Percentiles rank a stretch among this genome's conserved stretches.
Conservation (phyloP, 2,329 filamentous ascomycete genomes). For the Ceratocystis cubensis region DNA sequence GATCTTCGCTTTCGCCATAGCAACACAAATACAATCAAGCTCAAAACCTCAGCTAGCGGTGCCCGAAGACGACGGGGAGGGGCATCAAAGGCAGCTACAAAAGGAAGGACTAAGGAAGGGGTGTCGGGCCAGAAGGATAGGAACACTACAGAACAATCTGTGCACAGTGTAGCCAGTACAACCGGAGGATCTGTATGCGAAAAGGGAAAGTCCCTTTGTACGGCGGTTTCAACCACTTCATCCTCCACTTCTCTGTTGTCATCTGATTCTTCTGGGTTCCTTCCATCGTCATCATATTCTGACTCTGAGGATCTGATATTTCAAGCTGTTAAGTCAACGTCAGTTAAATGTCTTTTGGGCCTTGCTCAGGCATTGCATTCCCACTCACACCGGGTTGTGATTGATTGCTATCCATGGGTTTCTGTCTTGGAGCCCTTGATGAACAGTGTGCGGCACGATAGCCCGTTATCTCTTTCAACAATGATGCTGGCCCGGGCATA, state of each 20-base stretch:
- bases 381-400: slow-evolving; percentile 16
- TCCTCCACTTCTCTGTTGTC: neutral
- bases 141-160: neutral
- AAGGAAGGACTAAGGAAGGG: neutral
- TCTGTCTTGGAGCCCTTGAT: slow-evolving; percentile 19
- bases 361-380: slow-evolving; percentile 14
- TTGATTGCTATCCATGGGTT: slow-evolving; percentile 21
- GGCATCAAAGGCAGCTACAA: neutral
- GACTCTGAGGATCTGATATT: neutral
- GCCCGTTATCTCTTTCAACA: slow-evolving; percentile 17
- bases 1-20: slow-evolving; percentile 21
- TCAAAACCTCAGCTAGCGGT: slow-evolving; percentile 5
- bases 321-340: neutral
- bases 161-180: neutral
- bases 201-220: neutral
- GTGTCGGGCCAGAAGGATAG: neutral
- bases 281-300: neutral
- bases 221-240: neutral
- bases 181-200: neutral
- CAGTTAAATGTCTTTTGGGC: neutral
- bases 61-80: neutral
- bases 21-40: slow-evolving; percentile 20
- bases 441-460: slow-evolving; percentile 11
- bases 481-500: slow-evolving; percentile 19
- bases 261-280: neutral